phyloP scores from a whole-genome alignment of 495 filamentous ascomycete species.

The Podospora pseudocomata region DNA sequence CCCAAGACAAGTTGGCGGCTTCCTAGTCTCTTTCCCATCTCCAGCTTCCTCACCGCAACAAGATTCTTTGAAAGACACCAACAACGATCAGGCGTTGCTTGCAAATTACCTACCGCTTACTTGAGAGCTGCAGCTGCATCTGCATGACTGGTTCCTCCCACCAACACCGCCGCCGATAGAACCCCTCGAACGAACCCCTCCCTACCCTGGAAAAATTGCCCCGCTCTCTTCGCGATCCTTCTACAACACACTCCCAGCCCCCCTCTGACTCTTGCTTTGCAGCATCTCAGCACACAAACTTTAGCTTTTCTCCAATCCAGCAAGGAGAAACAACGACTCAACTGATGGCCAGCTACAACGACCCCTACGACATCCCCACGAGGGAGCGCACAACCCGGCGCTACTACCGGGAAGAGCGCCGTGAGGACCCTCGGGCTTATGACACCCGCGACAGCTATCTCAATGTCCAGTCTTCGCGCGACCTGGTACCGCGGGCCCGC shows the following conservation, averaged over 20 bases:
- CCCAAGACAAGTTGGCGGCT: neutral
- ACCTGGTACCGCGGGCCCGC: constrained; percentile 53
- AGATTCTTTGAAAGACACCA: neutral
- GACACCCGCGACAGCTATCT: constrained; percentile 50
- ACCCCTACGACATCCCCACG: constrained; percentile 42
- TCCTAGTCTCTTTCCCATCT: neutral
- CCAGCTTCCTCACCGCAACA: neutral
- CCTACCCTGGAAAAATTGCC: neutral
- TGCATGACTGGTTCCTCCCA: constrained; percentile 7
- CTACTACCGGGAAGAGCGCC: constrained; percentile 47
- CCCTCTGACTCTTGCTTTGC: neutral
- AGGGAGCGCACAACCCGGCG: constrained; percentile 42
- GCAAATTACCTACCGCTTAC: neutral
- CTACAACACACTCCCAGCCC: neutral
- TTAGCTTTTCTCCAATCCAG: neutral
- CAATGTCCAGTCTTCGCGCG: constrained; percentile 39
- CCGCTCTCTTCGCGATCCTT: constrained; percentile 1
- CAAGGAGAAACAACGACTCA: neutral
- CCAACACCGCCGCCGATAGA: neutral
- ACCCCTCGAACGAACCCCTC: neutral
- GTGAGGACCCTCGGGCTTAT: constrained; percentile 45
- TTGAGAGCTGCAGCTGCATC: neutral
- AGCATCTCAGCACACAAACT: neutral
- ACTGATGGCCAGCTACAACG: constrained; percentile 45
- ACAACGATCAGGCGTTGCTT: neutral